These are phyloP conservation scores for Inosperma sp. DNA, from an alignment of 768 basidiomycete genomes.

Conservation along the genomic window DNA sequence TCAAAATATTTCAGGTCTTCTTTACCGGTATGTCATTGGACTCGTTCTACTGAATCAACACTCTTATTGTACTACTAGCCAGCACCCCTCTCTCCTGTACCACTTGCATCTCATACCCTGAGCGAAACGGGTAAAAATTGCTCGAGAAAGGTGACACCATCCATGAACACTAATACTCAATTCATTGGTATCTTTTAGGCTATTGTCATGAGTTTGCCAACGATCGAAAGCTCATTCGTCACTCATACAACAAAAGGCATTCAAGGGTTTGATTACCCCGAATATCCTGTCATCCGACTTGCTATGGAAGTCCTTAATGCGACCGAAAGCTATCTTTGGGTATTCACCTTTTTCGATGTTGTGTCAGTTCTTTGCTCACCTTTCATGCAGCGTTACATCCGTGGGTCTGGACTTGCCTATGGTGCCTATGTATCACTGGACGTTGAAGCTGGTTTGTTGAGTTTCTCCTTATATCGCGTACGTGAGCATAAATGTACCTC, in stretches of 20 bases:
- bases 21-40: conserved; percentile 47
- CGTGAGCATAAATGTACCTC: conserved; percentile 22
- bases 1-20: conserved; percentile 58
- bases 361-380: conserved; percentile 9
- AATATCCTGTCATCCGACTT: conserved; percentile 81
- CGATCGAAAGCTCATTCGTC: conserved; percentile 90
- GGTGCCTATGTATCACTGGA: conserved; percentile 77
- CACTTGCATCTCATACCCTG: conserved; percentile 61
- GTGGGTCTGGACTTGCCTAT: conserved; percentile 93
- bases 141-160: conserved; percentile 51
- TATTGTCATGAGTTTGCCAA: conserved; percentile 82
- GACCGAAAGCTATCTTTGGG: conserved; percentile 92
- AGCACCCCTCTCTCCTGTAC: conserved; percentile 59
- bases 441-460: conserved; percentile 71
- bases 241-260: conserved; percentile 75
- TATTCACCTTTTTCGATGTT: conserved; percentile 23
- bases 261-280: conserved; percentile 73
- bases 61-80: conserved; percentile 29
- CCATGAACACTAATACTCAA: background rate
- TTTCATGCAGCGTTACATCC: conserved; percentile 69
- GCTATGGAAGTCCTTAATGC: conserved; percentile 36
- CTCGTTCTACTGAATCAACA: background rate
- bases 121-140: conserved; percentile 73
- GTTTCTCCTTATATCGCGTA: conserved; percentile 77
- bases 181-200: conserved; percentile 43